Percentiles rank a stretch among this genome's conserved stretches.
Evolutionary conservation across 1,139 yeast genomes (phyloP).

Genomic region (Yamadazyma diddensiae): DNA sequence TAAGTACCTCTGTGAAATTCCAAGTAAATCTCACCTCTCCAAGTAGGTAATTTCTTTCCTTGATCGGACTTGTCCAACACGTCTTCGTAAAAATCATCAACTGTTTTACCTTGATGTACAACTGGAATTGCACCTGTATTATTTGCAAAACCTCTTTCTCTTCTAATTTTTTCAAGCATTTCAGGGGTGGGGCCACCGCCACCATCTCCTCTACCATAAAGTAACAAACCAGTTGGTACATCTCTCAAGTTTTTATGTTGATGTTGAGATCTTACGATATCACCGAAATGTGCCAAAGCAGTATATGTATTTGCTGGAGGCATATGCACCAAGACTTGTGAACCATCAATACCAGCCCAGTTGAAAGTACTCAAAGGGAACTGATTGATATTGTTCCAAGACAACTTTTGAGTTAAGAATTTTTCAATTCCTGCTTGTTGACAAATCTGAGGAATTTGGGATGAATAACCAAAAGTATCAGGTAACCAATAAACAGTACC

Average conservation of each 20-base stretch:
- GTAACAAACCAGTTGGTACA: conserved; percentile 75
- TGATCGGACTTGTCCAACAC: conserved; percentile 59
- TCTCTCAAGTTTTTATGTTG: conserved; percentile 83
- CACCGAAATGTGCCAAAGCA: conserved; percentile 89
- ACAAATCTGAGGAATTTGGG: conserved; percentile 92
- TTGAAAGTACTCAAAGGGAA: conserved; percentile 90
- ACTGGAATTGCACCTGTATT: conserved; percentile 80
- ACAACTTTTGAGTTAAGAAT: conserved; percentile 87
- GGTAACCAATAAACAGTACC: conserved; percentile 90
- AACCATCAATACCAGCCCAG: conserved; percentile 93
- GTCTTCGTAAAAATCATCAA: conserved; percentile 74
- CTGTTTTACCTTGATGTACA: conserved; percentile 71
- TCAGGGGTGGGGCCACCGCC: conserved; percentile 97
- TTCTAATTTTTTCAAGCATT: conserved; percentile 87
- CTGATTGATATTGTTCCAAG: conserved; percentile 91
- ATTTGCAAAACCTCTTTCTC: conserved; percentile 85
- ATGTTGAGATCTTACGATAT: conserved; percentile 71
- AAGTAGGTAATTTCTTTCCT: conserved; percentile 71
- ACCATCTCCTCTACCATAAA: conserved; percentile 95
- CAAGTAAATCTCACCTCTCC: conserved; percentile 92
- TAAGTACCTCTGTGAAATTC: conserved; percentile 98
- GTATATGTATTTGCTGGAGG: conserved; percentile 97
- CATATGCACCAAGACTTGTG: conserved; percentile 94
- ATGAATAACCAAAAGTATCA: conserved; percentile 94
- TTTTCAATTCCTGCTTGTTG: conserved; percentile 78